Evolutionary conservation across 1,284 basidiomycete species (phyloP).

Genomic region (Leccinum griseonigrum): DNA sequence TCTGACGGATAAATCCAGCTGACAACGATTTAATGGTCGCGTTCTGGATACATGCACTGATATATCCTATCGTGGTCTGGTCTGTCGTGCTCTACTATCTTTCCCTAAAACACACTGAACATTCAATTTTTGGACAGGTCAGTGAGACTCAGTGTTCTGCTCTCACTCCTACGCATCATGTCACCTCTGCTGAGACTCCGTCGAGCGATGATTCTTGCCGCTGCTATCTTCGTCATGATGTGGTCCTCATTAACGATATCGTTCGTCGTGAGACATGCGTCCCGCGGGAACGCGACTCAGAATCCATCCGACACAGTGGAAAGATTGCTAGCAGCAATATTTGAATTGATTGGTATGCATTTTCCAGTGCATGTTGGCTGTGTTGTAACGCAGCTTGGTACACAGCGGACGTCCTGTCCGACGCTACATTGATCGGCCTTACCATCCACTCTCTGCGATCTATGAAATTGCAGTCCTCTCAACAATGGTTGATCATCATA

Average conservation of each 20-base stretch:
- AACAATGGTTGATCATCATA: constrained; percentile 12
- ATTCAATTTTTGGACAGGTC: constrained; percentile 13
- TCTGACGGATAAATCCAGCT: constrained; percentile 5
- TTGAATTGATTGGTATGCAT: constrained; percentile 20
- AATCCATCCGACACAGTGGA: not conserved
- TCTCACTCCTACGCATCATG: constrained; percentile 21
- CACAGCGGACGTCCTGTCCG: constrained; percentile 24
- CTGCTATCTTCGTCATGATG: constrained; percentile 11
- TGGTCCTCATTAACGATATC: constrained; percentile 10
- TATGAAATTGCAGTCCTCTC: constrained; percentile 8
- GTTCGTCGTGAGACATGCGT: constrained; percentile 5
- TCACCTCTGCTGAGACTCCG: constrained; percentile 8
- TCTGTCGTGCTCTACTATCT: constrained; percentile 6
- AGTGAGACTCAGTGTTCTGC: constrained; percentile 20
- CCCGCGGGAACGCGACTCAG: not conserved
- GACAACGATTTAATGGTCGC: constrained; percentile 6
- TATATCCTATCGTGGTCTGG: constrained; percentile 18
- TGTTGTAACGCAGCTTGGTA: not conserved
- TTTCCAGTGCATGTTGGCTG: not conserved
- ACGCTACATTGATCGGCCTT: constrained; percentile 14
- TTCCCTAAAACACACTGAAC: not conserved
- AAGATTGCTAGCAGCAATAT: constrained; percentile 1
- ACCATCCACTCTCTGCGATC: constrained; percentile 13
- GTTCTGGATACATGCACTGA: constrained; percentile 20
- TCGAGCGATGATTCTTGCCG: constrained; percentile 7